These are phyloP conservation scores for Noccaea caerulescens DNA, from an alignment of 345 rosid genomes.

Conservation along the genomic window DNA sequence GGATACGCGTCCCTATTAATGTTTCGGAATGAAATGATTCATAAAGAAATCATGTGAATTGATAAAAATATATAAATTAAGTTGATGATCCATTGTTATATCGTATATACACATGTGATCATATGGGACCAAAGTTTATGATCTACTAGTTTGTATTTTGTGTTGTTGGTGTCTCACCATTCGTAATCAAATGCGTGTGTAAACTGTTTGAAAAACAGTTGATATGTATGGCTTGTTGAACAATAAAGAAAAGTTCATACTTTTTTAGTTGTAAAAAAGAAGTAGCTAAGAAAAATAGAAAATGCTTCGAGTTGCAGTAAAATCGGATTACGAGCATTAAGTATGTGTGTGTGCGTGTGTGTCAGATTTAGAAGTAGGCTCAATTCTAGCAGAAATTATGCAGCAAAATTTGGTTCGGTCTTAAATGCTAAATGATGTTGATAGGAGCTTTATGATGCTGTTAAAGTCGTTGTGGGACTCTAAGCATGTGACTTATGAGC, in stretches of 20 bases:
- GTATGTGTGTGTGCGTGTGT: no score
- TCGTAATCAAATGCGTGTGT: not conserved
- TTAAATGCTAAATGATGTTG: slow-evolving; percentile 9
- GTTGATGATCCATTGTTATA: not conserved
- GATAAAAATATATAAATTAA: not conserved
- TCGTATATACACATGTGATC: not conserved
- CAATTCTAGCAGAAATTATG: slow-evolving; percentile 9
- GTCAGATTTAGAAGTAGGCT: not conserved
- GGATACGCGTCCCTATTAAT: slow-evolving; percentile 40
- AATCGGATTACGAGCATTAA: not conserved
- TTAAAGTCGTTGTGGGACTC: slow-evolving; percentile 18
- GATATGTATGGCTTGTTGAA: not conserved
- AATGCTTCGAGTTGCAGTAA: not conserved
- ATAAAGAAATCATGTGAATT: slow-evolving; percentile 3
- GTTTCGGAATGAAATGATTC: not conserved
- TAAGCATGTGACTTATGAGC: not conserved
- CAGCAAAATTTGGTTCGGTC: slow-evolving; percentile 3
- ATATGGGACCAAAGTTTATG: not conserved
- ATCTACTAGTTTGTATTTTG: slow-evolving; percentile 11
- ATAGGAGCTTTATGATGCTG: slow-evolving; percentile 18
- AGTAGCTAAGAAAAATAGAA: not conserved
- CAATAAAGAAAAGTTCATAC: not conserved
- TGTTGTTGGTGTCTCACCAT: not conserved
- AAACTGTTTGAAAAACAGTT: not conserved
- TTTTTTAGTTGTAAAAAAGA: not conserved